phyloP scores from a whole-genome alignment of 768 basidiomycete species.

The Suillus paluster region DNA sequence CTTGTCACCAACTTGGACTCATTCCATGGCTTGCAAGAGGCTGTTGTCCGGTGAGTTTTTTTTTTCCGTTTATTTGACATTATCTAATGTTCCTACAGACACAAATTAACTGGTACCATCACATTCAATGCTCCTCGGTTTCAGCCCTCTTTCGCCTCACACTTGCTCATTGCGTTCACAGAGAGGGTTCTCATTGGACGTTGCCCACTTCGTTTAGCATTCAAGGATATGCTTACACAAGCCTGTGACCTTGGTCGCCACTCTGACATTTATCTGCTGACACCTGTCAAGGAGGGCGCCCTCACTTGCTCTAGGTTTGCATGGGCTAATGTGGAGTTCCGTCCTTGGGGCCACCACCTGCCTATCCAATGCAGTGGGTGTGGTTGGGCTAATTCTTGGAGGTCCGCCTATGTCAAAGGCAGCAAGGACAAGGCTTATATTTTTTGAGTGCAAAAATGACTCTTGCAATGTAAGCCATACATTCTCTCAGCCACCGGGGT shows the following conservation, averaged over 20 bases:
- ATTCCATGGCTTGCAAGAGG: neutral
- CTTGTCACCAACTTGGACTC: neutral
- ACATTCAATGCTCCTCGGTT: neutral
- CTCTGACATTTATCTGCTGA: neutral
- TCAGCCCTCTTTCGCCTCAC: neutral
- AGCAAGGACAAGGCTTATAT: neutral
- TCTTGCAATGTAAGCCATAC: neutral
- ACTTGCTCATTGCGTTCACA: neutral
- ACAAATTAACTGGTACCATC: neutral
- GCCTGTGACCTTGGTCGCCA: neutral
- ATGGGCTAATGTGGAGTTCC: neutral
- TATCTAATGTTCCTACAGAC: neutral
- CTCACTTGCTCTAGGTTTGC: neutral
- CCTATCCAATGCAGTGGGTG: slow-evolving; percentile 9
- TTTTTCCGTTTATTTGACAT: neutral
- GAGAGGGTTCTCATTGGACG: neutral
- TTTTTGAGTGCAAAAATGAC: slow-evolving; percentile 3
- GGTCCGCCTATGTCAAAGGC: neutral
- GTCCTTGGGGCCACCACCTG: neutral
- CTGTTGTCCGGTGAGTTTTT: neutral
- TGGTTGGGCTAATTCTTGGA: neutral
- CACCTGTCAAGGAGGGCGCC: neutral
- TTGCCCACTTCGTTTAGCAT: neutral
- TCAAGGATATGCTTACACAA: neutral
- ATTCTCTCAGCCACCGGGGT: neutral